phyloP scores from a whole-genome alignment of 352 stramenopile species.

The Globisporangium iwayamae region DNA sequence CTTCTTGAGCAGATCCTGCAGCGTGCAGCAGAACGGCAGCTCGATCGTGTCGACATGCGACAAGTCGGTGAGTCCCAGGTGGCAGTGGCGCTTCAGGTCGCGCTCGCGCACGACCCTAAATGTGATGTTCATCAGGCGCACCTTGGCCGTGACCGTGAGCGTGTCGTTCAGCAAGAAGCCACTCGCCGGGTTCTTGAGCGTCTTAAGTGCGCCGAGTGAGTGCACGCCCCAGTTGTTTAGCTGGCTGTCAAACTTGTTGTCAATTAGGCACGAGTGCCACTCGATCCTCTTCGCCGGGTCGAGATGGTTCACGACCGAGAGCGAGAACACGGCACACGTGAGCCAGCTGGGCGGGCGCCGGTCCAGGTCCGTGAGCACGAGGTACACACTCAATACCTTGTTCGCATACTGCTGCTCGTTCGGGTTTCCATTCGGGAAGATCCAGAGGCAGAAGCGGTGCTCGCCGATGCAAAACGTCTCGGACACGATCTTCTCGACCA shows the following conservation, averaged over 20 bases:
- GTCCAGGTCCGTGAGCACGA: slow-evolving; percentile 74
- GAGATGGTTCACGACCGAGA: slow-evolving; percentile 51
- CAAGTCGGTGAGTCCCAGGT: slow-evolving; percentile 59
- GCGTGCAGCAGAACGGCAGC: slow-evolving; percentile 64
- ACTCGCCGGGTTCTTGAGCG: slow-evolving; percentile 47
- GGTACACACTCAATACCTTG: slow-evolving; percentile 69
- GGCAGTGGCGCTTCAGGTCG: slow-evolving; percentile 43
- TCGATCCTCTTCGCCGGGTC: slow-evolving; percentile 48
- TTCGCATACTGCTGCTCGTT: slow-evolving; percentile 71
- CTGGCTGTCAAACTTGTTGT: slow-evolving; percentile 78
- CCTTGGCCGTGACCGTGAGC: slow-evolving; percentile 61
- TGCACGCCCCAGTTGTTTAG: slow-evolving; percentile 85
- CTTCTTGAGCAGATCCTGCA: slow-evolving; percentile 46
- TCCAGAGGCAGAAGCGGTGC: slow-evolving; percentile 76
- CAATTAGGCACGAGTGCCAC: slow-evolving; percentile 77
- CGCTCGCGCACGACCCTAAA: slow-evolving; percentile 66
- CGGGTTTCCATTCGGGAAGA: slow-evolving; percentile 78
- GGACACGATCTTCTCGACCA: slow-evolving; percentile 69
- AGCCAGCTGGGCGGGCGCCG: slow-evolving; percentile 53
- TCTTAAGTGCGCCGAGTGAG: slow-evolving; percentile 55
- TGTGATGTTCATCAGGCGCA: slow-evolving; percentile 78
- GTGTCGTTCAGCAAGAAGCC: slow-evolving; percentile 47
- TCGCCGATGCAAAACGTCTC: slow-evolving; percentile 69
- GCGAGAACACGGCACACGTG: slow-evolving; percentile 76
- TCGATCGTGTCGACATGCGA: slow-evolving; percentile 39